Base-by-base conservation (phyloP, 768 basidiomycete genomes). In the Mycena capillaripes region DNA sequence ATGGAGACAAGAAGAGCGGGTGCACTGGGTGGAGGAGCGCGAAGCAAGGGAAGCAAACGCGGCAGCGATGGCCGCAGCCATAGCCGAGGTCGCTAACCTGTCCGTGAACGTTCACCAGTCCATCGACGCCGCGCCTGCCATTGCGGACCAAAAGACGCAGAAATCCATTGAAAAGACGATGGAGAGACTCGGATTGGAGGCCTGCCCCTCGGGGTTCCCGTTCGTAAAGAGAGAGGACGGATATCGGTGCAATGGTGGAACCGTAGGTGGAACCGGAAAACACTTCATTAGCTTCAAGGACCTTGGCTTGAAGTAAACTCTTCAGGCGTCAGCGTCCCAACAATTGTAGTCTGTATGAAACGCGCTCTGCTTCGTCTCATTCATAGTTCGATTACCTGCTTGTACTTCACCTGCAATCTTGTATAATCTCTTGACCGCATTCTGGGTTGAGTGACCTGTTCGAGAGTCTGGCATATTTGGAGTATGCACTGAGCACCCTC, bases 191-290 rank as follows among this genome's bases (percentile, higher is more conserved):
- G 32, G 19, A 10, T 42, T 66, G 8, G 4, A 27, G 25, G 38
- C 52, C n/a, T 66, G 64, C 40, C 36, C 52, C 12, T n/a, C n/a
- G 38, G 53, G 64, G 32, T 66, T 42, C 53, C 53, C 3, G 52
- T 66, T 55, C 10, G 64, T 66, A 21, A 66, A 66, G 36, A 19
- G 12, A 4, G 27, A 4, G 19, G 56, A 6, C 7, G 64, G 64
- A 19, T 66, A 66, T 44, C 40, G 25, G 46, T 66, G 64, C 64
- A 66, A 66, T 27, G 64, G 64, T 40, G 64, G 64, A 19, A 27
- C 36, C n/a, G n/a, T n/a, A n/a, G n/a, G n/a, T n/a, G n/a, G n/a
- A n/a, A n/a, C n/a, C n/a, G n/a, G n/a, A n/a, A n/a, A n/a, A 16
- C 64, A 66, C 40, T 38, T 53, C 30, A 53, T 66, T 12, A 30